Base-by-base conservation (phyloP, 2,329 filamentous ascomycete species). In the Neonectria neomacrospora region DNA sequence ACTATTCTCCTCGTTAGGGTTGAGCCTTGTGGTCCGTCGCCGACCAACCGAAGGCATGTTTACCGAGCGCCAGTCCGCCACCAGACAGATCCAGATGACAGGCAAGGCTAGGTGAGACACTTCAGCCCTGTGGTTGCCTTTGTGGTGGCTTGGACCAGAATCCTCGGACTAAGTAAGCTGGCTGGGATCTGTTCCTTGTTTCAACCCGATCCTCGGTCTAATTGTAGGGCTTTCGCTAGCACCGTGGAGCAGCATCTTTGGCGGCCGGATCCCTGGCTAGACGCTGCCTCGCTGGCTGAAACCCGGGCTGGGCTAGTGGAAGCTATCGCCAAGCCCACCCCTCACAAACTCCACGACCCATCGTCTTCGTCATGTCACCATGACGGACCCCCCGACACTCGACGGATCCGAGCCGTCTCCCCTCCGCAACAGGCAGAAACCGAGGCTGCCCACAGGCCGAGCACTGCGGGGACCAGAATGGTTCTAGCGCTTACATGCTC, bases 401-500 rank as follows among this genome's bases (percentile, higher is more conserved):
- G 22, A 45, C 42, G 20, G 20, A 20, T 4, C 22, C n/a, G 42
- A 45, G 8, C 23, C n/a, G 39, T 45, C 42, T 45, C 11, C 14
- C 28, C 47, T 50, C 28, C 47, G 47, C 28, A 50, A 50, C n/a
- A 50, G 47, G 28, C 47, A 50, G 47, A 32, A 11, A 12, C 22
- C n/a, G 28, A 50, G 26, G 47, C 47, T 50, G 47, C 47, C 34
- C 14, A 28, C 22, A 3, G 44, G 44, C 12, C 47, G 47, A 50
- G 26, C 28, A 32, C 14, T 32, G 47, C 26, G 47, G 28, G 44
- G 47, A 34, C 55, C 50, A 34, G 42, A 53, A 56, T 23, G 45
- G 61, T 64, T 64, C 61, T 64, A 60, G 61, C 52, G 61, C 61
- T 63, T 54, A 64, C 60, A 50, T 54, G 56, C 61, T 57, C 44